Evolutionary conservation across 2,329 filamentous ascomycete species (phyloP), one percentile per base, ranked within the genome.

Genomic region (Capronia epimyces): DNA sequence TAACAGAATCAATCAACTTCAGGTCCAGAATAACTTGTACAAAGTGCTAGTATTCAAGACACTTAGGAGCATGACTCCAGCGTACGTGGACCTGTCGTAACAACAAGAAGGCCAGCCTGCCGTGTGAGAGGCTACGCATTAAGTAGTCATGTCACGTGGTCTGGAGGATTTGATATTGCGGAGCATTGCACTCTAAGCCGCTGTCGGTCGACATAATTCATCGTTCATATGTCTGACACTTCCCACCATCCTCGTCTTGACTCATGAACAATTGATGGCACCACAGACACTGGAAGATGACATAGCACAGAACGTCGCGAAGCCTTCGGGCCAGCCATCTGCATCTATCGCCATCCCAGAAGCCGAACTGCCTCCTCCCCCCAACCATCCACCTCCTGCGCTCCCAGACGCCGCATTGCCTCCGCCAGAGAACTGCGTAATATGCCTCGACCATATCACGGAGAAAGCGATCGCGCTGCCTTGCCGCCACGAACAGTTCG

Each of bases 401-500:
- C 39, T 20, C 16, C 55, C 9, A 31, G 34, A 37, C 34, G 18
- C 34, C 34, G 16, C 34, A 13, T 13, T 20, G 13, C 34, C 34
- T 18, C 18, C n/a, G 6, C 15, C 58, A 22, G 57, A 57, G 5
- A 47, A 46, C 63, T 96, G 90, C 67, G 88, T 94, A 57, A 93
- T 97, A 67, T 97, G 90, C 67, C 81, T 96, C 54, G 86, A 91
- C 50, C 64, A 71, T 46, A 75, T 95, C 63, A 80, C 81, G 8
- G 87, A 93, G 62, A 71, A 80, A 46, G 89, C 86, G 56, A 75
- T 84, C 44, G 80, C 87, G 6, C 71, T 78, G 16, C 89, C 90
- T 6, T 97, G 90, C 73, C 77, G 80, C 36, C 90, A 97, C 71
- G 71, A 75, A 50, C 81, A 83, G 60, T 95, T 94, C 66, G 89